Evolutionary conservation across 371 early-diverging fungal genomes (phyloP), one percentile per base, ranked within the genome.

Genomic region (Zancudomyces culisetae): DNA sequence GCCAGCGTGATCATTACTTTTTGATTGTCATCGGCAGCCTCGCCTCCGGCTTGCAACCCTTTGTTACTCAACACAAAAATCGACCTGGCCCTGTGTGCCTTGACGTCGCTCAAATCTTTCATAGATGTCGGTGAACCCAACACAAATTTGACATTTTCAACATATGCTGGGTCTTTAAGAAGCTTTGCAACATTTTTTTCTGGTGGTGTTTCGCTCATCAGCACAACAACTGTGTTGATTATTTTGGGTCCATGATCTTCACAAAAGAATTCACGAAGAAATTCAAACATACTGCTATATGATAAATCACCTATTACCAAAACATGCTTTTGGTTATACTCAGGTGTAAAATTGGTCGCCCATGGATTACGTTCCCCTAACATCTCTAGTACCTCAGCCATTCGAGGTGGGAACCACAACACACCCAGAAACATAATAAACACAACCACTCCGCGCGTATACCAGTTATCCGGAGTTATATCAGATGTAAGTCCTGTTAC

Each of bases 231-330:
- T 0, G 77, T 78, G 49, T 72, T 74, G 35, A 76, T 61, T 10
- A 72, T 76, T 27, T 56, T 61, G 26, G 63, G 51, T n/a, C 77
- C 77, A 45, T 77, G 77, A 55, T 78, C 77, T 52, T 74, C 72
- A 52, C 81, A 81, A 52, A 76, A 82, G 54, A 82, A 82, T 60
- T 82, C 83, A 47, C 77, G 69, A 54, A 82, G 56, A 29, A 82
- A 82, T 55, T 76, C 78, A 12, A 65, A 63, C 50, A 82, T 51
- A 27, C 70, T 57, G 2, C 59, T 55, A 42, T 69, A 58, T 53
- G 76, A 75, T 30, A 82, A 65, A 45, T 71, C 66, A 26, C 82
- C 82, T 23, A 71, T 64, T 19, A 83, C 66, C 21, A 82, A 57
- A 3, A 83, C 74, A 52, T 82, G 83, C 28, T 59, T 57, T 52